These are phyloP conservation scores for Trametes sp. DNA, from an alignment of 1,284 basidiomycete species.

Conservation along the genomic window DNA sequence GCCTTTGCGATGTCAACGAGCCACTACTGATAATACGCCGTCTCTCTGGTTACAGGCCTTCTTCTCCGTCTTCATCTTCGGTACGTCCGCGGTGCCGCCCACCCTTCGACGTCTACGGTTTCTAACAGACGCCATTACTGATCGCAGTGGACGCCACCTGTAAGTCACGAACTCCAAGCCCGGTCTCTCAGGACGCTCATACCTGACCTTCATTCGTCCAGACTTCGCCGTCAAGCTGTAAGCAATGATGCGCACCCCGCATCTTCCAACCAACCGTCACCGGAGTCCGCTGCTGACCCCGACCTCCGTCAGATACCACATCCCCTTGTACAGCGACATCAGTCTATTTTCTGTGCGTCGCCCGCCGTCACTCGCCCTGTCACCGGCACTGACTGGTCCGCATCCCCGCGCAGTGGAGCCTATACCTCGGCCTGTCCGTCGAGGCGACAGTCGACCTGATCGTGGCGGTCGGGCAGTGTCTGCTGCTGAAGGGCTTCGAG, in stretches of 20 bases:
- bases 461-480: slow-evolving; percentile 32
- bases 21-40: not conserved
- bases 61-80: slow-evolving; percentile 22
- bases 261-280: no score
- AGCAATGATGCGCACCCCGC: not conserved
- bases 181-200: not conserved
- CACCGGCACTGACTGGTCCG: no score
- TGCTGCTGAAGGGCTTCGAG: slow-evolving; percentile 30
- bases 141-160: slow-evolving; percentile 30
- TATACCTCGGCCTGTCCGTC: slow-evolving; percentile 32
- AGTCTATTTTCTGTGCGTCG: slow-evolving; percentile 29
- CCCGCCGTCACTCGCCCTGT: not conserved
- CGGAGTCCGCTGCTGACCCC: not conserved
- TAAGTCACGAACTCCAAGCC: slow-evolving; percentile 13
- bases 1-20: no score
- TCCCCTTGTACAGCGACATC: slow-evolving; percentile 24
- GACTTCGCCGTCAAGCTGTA: slow-evolving; percentile 34
- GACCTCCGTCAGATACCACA: slow-evolving; percentile 16
- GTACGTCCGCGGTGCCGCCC: not conserved
- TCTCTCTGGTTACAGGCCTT: not conserved
- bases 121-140: not conserved
- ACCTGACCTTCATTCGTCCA: not conserved
- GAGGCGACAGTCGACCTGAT: slow-evolving; percentile 32
- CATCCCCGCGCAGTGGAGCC: slow-evolving; percentile 29
- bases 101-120: not conserved